Evolutionary conservation across 495 filamentous ascomycete species (phyloP).

Genomic region (Neurospora tetraspora): DNA sequence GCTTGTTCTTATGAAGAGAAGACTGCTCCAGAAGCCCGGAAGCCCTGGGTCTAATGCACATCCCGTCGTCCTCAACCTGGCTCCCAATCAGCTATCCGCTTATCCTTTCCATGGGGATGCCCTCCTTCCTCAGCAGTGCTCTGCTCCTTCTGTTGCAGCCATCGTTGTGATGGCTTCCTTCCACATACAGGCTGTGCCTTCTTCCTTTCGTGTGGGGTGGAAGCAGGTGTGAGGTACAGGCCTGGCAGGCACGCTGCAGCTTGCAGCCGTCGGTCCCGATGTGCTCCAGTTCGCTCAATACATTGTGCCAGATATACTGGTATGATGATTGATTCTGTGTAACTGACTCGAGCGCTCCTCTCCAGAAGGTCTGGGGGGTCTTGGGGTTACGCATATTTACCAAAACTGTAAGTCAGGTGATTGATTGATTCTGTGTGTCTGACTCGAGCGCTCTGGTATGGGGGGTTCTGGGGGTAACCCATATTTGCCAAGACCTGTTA

Average conservation of each 20-base stretch:
- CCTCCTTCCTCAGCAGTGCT: background rate
- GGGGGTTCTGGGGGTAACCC: too few species aligned
- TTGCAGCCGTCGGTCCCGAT: background rate
- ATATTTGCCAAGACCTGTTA: too few species aligned
- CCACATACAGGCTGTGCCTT: background rate
- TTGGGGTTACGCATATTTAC: background rate
- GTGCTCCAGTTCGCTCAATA: background rate
- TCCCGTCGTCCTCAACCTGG: background rate
- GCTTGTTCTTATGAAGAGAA: background rate
- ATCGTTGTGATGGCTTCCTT: background rate
- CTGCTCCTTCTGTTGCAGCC: background rate
- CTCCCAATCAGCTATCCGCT: background rate
- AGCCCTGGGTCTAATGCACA: background rate
- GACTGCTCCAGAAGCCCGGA: background rate
- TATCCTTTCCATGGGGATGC: background rate
- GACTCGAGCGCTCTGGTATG: too few species aligned
- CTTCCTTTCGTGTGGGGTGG: background rate
- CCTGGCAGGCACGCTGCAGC: background rate
- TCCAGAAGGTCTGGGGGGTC: background rate
- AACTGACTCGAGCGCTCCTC: background rate
- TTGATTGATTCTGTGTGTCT: too few species aligned
- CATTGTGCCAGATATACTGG: background rate
- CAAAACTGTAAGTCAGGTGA: background rate
- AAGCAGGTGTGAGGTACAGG: background rate
- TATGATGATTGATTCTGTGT: background rate